Base-by-base conservation (phyloP, 768 basidiomycete species). In the Suillus weaverae region DNA sequence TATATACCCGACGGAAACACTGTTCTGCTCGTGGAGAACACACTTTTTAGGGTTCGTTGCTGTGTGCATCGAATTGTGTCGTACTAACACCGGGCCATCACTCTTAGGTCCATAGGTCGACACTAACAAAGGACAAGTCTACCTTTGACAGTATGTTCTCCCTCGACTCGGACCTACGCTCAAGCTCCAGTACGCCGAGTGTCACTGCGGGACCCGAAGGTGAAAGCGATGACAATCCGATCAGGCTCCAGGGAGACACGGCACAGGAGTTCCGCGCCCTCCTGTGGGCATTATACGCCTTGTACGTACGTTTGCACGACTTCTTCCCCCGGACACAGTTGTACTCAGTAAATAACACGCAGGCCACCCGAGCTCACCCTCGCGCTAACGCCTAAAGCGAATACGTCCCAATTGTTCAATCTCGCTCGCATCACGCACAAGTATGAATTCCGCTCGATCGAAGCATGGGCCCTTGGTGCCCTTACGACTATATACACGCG, bases 201-300 rank as follows among this genome's bases (percentile, higher is more conserved):
- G 74, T 74, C 66, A 72, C 73, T 9, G 70, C 74, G 43, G 73
- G 73, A 16, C 69, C 78, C 22, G 85, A 86, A 66, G 85, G 85
- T 3, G 75, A 75, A 62, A 79, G 77, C 69, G 85, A 86, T 72
- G 81, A 82, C 66, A 78, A 80, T 44, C 85, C 84, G 2, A 83
- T 86, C 43, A 70, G 75, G 36, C 76, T 86, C 39, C 80, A 78
- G 44, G 78, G 78, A 7, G 85, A 86, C 65, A 78, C 78, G 7
- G 80, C 78, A 30, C 81, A 81, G 51, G 81, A 84, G 56, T 85
- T 86, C 68, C 77, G 82, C 13, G 84, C 83, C 4, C 77, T 88
- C 44, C 72, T 86, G 41, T 86, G 85, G 84, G 79, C 81, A 4
- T 69, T 85, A 54, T 82, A 86, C 68, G 80, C 83, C 0, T 70